Conservation (phyloP, 176 grass and related monocot genomes). For the Tillandsia fasciculata region DNA sequence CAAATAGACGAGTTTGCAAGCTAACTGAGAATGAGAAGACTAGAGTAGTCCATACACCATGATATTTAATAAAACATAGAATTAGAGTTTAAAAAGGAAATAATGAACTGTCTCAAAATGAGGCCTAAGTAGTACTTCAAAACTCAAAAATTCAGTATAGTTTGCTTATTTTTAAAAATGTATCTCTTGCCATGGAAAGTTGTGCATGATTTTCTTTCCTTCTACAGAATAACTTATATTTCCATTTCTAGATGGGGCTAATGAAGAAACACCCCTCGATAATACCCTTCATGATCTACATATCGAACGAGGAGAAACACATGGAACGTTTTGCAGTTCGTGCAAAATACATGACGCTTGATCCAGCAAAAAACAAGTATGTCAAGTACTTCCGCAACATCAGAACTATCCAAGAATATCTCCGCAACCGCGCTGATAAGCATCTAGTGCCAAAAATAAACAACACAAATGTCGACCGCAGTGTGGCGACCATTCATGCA, state of each 20-base stretch:
- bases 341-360: slow-evolving; percentile 96
- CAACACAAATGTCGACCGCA: slow-evolving; percentile 91
- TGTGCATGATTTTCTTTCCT: slow-evolving; percentile 7
- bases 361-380: slow-evolving; percentile 90
- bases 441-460: slow-evolving; percentile 93
- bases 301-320: slow-evolving; percentile 91
- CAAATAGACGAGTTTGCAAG: no score
- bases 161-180: no score
- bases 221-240: slow-evolving; percentile 10
- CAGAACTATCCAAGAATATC: slow-evolving; percentile 82
- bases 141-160: no score
- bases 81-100: no score
- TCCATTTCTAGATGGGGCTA: slow-evolving; percentile 65
- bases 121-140: no score
- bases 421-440: slow-evolving; percentile 84
- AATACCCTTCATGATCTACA: slow-evolving; percentile 96
- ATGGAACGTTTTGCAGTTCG: slow-evolving; percentile 90
- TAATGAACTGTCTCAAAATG: no score
- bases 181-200: neutral
- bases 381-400: slow-evolving; percentile 93
- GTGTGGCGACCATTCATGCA: slow-evolving; percentile 77
- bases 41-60: no score
- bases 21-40: no score
- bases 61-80: no score
- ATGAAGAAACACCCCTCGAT: slow-evolving; percentile 99